Conservation (phyloP, 1,139 yeast species). For the Yarrowia galli region DNA sequence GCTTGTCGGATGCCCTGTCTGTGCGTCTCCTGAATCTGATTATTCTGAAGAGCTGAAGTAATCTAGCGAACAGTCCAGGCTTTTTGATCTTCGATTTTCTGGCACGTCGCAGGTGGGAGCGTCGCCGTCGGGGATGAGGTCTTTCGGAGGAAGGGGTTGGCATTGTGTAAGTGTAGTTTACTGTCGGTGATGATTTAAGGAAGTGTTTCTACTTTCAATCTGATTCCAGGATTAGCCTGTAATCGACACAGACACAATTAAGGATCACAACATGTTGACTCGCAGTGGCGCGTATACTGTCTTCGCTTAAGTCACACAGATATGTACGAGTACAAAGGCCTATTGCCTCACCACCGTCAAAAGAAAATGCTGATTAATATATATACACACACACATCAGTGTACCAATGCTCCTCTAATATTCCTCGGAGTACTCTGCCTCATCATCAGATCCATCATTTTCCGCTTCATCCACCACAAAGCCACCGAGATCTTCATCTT, state of each 20-base stretch:
- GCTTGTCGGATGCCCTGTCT: background rate
- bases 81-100: background rate
- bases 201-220: too few species aligned
- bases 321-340: too few species aligned
- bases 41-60: background rate
- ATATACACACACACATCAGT: background rate
- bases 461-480: conserved; percentile 2
- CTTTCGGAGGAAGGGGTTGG: background rate
- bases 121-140: background rate
- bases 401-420: background rate
- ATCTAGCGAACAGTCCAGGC: background rate
- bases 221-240: background rate
- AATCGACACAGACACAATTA: background rate
- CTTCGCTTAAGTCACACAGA: too few species aligned
- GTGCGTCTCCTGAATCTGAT: background rate
- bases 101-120: background rate
- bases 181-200: background rate
- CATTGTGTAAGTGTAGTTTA: background rate
- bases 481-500: background rate
- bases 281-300: too few species aligned
- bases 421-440: conserved; percentile 11
- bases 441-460: background rate
- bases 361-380: background rate
- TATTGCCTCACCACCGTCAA: too few species aligned
- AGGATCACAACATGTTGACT: background rate